Evolutionary conservation across 1,139 yeast genomes (phyloP).

Genomic region (Saccharomycopsis phalli): DNA sequence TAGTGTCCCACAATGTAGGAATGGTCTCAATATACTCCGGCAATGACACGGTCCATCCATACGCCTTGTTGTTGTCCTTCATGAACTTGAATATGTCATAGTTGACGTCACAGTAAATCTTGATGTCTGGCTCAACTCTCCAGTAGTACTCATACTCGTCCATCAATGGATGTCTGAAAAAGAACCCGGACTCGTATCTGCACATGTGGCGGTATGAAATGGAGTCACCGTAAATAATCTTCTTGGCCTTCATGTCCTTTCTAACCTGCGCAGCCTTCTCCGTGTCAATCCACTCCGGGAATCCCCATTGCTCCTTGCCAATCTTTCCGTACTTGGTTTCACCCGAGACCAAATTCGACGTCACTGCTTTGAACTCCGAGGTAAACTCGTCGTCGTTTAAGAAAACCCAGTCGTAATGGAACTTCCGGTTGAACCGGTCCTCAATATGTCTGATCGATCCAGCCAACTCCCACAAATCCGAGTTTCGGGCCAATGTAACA

Average conservation of each 20-base stretch:
- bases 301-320: conserved; percentile 45
- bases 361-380: conserved; percentile 36
- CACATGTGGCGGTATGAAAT: conserved; percentile 80
- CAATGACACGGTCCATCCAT: conserved; percentile 73
- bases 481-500: conserved; percentile 66
- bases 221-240: conserved; percentile 54
- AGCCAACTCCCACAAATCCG: conserved; percentile 52
- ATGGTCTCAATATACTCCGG: conserved; percentile 80
- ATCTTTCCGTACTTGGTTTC: conserved; percentile 42
- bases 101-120: conserved; percentile 68
- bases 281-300: conserved; percentile 53
- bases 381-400: conserved; percentile 48
- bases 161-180: conserved; percentile 68
- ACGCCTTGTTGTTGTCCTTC: conserved; percentile 64
- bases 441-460: conserved; percentile 62
- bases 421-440: conserved; percentile 60
- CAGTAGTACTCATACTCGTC: conserved; percentile 77
- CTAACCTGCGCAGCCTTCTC: conserved; percentile 45
- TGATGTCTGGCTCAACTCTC: conserved; percentile 89
- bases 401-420: conserved; percentile 70
- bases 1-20: conserved; percentile 73
- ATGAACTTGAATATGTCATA: conserved; percentile 77
- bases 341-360: conserved; percentile 37
- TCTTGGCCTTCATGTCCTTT: conserved; percentile 37
- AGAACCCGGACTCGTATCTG: conserved; percentile 84